Evolutionary conservation across 2,329 filamentous ascomycete genomes (phyloP).

Genomic region (Scleromitrula shiraiana): DNA sequence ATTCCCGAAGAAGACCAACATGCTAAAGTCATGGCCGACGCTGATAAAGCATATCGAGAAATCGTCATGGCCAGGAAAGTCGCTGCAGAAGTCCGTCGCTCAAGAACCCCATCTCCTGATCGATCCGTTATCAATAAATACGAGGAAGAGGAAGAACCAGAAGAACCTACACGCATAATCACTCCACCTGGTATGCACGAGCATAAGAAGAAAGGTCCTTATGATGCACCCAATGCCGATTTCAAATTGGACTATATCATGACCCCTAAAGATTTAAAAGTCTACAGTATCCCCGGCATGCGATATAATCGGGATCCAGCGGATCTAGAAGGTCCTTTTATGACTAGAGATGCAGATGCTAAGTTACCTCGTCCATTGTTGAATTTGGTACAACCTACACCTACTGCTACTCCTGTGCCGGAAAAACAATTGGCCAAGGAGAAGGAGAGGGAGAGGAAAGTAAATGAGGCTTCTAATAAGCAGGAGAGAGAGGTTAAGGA

Average conservation of each 20-base stretch:
- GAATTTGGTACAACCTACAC: conserved; percentile 55
- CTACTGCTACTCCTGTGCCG: conserved; percentile 41
- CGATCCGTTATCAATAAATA: conserved; percentile 50
- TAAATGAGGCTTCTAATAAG: too few species aligned
- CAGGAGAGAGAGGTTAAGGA: background rate
- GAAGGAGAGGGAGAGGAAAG: too few species aligned
- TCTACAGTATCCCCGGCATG: conserved; percentile 26
- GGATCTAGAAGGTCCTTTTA: conserved; percentile 12
- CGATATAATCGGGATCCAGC: conserved; percentile 34
- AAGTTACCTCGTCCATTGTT: conserved; percentile 41
- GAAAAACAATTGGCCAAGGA: conserved; percentile 34
- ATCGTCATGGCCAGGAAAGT: conserved; percentile 45
- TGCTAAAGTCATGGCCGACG: conserved; percentile 48
- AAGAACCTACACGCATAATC: conserved; percentile 39
- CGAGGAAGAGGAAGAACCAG: conserved; percentile 29
- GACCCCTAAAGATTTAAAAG: conserved; percentile 41
- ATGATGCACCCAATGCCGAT: conserved; percentile 54
- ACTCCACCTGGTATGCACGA: conserved; percentile 46
- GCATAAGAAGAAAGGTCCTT: conserved; percentile 40
- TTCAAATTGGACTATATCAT: conserved; percentile 53
- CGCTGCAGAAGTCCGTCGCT: conserved; percentile 43
- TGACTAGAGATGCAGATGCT: conserved; percentile 23
- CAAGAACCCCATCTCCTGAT: conserved; percentile 43
- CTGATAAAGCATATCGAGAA: conserved; percentile 50
- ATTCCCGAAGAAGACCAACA: conserved; percentile 16